These are phyloP conservation scores for Veloboletus limbatus DNA, from an alignment of 1,284 basidiomycete species.

Conservation along the genomic window DNA sequence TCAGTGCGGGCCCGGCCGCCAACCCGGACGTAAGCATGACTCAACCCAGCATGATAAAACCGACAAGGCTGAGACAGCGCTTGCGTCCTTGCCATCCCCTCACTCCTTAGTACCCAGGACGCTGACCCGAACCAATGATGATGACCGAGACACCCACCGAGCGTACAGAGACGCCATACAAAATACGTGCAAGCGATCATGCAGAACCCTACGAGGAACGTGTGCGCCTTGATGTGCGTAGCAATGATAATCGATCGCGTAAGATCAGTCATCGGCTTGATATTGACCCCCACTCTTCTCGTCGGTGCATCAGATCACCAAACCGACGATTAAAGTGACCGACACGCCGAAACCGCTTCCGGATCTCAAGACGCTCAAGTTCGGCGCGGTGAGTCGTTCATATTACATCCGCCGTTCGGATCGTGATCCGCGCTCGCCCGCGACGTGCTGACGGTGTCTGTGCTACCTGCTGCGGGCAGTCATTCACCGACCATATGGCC, in stretches of 20 bases:
- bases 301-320: slow-evolving; percentile 37
- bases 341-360: slow-evolving; percentile 38
- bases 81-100: background rate
- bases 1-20: too few species aligned
- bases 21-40: background rate
- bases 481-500: slow-evolving; percentile 80
- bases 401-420: background rate
- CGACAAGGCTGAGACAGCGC: background rate
- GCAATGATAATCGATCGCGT: background rate
- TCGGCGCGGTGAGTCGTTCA: slow-evolving; percentile 36
- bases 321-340: slow-evolving; percentile 38
- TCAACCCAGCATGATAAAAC: background rate
- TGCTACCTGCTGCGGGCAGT: slow-evolving; percentile 25
- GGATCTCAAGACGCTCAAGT: slow-evolving; percentile 35
- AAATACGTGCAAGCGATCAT: background rate
- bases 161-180: slow-evolving; percentile 3
- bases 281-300: background rate
- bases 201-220: background rate
- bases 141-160: background rate
- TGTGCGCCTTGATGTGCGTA: slow-evolving; percentile 25
- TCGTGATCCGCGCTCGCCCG: too few species aligned
- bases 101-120: background rate
- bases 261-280: too few species aligned
- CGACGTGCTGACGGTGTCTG: background rate
- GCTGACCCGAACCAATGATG: slow-evolving; percentile 6